Evolutionary conservation across 352 stramenopile species (phyloP).

Genomic region (Globisporangium apiculatum): DNA sequence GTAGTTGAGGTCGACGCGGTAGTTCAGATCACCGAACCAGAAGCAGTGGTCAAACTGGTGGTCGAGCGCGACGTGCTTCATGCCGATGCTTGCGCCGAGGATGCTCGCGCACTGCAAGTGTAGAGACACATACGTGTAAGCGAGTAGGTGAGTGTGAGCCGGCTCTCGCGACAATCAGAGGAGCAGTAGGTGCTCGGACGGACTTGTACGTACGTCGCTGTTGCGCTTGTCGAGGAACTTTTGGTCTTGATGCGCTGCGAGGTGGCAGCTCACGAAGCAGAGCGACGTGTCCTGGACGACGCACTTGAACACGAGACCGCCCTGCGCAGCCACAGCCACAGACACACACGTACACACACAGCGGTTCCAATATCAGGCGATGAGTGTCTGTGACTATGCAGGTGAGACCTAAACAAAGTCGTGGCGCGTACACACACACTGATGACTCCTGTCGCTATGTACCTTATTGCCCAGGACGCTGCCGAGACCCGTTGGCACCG

Average conservation of each 20-base stretch:
- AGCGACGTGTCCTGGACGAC: constrained; percentile 72
- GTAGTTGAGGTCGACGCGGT: constrained; percentile 74
- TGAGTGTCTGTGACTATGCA: not conserved
- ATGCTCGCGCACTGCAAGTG: constrained; percentile 59
- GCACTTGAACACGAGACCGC: constrained; percentile 70
- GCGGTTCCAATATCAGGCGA: too few species aligned
- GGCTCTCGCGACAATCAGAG: too few species aligned
- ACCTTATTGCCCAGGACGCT: constrained; percentile 84
- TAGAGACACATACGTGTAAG: too few species aligned
- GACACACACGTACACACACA: not conserved
- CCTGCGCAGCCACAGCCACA: constrained; percentile 19
- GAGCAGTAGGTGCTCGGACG: not conserved
- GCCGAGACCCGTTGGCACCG: constrained; percentile 61
- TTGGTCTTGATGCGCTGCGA: constrained; percentile 78
- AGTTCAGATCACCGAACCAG: constrained; percentile 86
- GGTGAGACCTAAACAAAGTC: not conserved
- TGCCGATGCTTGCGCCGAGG: constrained; percentile 48
- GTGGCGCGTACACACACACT: not conserved
- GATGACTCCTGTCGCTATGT: not conserved
- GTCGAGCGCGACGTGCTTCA: constrained; percentile 66
- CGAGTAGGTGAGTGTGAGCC: too few species aligned
- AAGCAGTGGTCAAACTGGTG: constrained; percentile 84
- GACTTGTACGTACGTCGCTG: constrained; percentile 42
- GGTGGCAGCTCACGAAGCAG: constrained; percentile 83
- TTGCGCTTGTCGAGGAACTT: constrained; percentile 86